Evolutionary conservation across 2,329 filamentous ascomycete species (phyloP), one percentile per base, ranked within the genome.

Genomic region (Phyllosticta capitalensis): DNA sequence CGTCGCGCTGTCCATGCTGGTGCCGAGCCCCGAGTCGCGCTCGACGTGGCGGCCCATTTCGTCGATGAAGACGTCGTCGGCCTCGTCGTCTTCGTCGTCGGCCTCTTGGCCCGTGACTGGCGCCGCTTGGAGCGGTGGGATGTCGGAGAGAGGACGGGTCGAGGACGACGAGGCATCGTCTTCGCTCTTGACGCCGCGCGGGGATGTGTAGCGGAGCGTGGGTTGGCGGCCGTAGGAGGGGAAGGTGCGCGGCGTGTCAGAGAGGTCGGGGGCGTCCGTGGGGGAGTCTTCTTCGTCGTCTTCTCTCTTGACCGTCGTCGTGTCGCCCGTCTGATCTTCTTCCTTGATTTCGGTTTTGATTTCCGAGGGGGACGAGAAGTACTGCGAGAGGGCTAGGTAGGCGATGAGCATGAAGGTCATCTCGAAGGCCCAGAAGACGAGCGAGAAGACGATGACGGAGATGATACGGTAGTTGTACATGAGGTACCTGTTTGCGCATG

Each of bases 401-500:
- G 82, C 85, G 0, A 85, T 45, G 0, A 79, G 76, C 70, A 88
- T 82, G 50, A 86, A 87, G 0, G 84, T 64, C 67, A 95, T 79
- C 68, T 92, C 90, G 12, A 84, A 83, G 1, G 76, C 69, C 90
- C 92, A 97, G 72, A 96, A 96, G 0, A 83, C 65, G 0, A 77
- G 72, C 0, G 86, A 89, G 66, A 91, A 88, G 0, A 86, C 67
- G 0, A 88, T 56, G 61, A 90, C 91, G 5, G 85, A 85, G 1
- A 84, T 71, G 38, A 94, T 67, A 12, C 88, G 84, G 75, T 92
- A 87, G 62, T 90, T 85, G 67, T 94, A 94, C 89, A 99, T 95
- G 59, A 92, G 67, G 84, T 88, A 94, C 54, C 88, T 79, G 61
- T 19, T 2, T 4, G 5, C n/a, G 21, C 21, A 58, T 26, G 33